phyloP scores from a whole-genome alignment of 805 yeast species.

The Ascoidea asiatica region DNA sequence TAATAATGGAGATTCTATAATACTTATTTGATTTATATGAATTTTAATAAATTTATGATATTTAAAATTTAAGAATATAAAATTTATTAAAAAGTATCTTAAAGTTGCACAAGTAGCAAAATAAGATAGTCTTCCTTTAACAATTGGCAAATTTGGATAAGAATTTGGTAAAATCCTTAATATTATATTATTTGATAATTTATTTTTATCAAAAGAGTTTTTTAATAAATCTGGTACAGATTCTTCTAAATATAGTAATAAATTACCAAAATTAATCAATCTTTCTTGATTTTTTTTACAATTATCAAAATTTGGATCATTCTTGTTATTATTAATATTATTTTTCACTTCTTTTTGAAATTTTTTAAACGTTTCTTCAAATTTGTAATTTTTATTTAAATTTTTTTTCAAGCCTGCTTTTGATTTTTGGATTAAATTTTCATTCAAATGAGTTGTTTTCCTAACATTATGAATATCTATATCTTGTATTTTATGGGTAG shows the following conservation, averaged over 20 bases:
- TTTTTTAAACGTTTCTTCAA: too few relatives aligned
- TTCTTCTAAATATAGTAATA: slow-evolving; percentile 31
- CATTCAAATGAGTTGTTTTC: too few relatives aligned
- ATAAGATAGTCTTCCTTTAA: slow-evolving; percentile 44
- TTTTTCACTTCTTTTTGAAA: too few relatives aligned
- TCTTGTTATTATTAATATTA: too few relatives aligned
- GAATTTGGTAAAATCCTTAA: slow-evolving; percentile 46
- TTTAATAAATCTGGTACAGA: slow-evolving; percentile 39
- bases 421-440: too few relatives aligned
- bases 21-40: slow-evolving; percentile 31
- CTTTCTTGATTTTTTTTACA: slow-evolving; percentile 1
- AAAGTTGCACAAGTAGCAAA: slow-evolving; percentile 42
- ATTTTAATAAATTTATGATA: too few relatives aligned
- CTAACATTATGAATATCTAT: too few relatives aligned
- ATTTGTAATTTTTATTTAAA: too few relatives aligned
- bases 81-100: slow-evolving; percentile 37
- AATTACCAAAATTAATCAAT: slow-evolving; percentile 36
- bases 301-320: not conserved
- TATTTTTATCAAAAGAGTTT: slow-evolving; percentile 27
- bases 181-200: slow-evolving; percentile 31
- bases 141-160: slow-evolving; percentile 37
- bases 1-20: slow-evolving; percentile 12
- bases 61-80: slow-evolving; percentile 30
- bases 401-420: too few relatives aligned
- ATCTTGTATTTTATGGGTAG: too few relatives aligned